A percentile compares a stretch with the other conserved stretches of the same genome.
Conservation (phyloP, 2,329 filamentous ascomycete species). For the Colletotrichum magnum region DNA sequence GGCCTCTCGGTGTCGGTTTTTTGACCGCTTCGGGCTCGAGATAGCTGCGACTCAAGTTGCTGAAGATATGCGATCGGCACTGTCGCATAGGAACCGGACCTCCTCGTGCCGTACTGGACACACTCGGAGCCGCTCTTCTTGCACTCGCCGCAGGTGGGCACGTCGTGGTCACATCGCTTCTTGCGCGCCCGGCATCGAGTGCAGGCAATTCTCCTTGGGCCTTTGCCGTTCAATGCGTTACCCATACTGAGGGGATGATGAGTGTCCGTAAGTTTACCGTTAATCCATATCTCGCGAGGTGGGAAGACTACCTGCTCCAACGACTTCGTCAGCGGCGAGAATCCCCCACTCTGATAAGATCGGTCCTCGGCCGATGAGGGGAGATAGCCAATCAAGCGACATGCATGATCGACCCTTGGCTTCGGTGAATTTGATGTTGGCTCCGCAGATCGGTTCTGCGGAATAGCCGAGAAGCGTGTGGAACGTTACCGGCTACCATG, state of each 20-base stretch:
- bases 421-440: background rate
- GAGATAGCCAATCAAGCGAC: background rate
- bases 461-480: background rate
- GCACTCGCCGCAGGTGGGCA: slow-evolving; percentile 8
- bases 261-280: background rate
- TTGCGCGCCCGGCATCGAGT: background rate
- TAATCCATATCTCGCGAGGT: background rate
- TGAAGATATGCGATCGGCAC: slow-evolving; percentile 2
- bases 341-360: background rate
- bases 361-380: background rate
- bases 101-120: slow-evolving; percentile 1
- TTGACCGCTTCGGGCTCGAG: background rate
- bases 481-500: background rate
- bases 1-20: background rate
- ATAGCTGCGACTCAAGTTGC: background rate
- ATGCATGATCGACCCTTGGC: background rate
- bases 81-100: slow-evolving; percentile 5
- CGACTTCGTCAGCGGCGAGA: background rate
- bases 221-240: background rate
- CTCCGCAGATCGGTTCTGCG: background rate
- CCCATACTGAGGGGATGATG: background rate
- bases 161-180: background rate
- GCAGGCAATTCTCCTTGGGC: background rate
- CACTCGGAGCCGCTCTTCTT: slow-evolving; percentile 6
- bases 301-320: background rate